These are phyloP conservation scores for Melanogaster broomeanus DNA, from an alignment of 768 basidiomycete genomes.

Conservation along the genomic window DNA sequence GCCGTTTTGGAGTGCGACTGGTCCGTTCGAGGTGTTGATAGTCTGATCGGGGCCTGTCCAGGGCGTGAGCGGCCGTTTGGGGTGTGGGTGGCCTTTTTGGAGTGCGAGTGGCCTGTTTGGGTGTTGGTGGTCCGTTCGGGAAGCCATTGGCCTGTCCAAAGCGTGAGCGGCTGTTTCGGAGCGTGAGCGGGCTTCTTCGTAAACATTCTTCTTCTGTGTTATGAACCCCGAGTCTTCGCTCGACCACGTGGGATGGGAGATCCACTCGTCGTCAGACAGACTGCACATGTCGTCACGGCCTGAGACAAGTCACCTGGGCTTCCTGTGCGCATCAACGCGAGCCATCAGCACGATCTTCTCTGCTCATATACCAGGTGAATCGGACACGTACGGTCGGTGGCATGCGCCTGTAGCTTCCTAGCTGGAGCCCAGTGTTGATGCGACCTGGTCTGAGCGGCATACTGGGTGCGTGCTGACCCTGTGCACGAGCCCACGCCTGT, in stretches of 20 bases:
- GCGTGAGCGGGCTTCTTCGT: conserved; percentile 95
- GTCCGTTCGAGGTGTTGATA: too few relatives aligned
- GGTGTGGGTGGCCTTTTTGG: too few relatives aligned
- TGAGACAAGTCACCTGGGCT: conserved; percentile 82
- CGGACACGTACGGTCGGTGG: conserved; percentile 67
- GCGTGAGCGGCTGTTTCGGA: too few relatives aligned
- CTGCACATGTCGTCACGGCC: conserved; percentile 97
- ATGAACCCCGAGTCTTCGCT: conserved; percentile 92
- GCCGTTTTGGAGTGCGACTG: too few relatives aligned
- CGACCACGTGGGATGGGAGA: conserved; percentile 94
- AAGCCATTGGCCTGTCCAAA: too few relatives aligned
- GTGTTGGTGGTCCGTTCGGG: too few relatives aligned
- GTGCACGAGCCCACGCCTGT: conserved; percentile 53
- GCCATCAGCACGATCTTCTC: neutral
- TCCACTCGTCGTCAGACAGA: conserved; percentile 98
- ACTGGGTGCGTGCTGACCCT: conserved; percentile 39
- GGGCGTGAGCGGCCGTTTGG: too few relatives aligned
- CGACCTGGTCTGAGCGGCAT: conserved; percentile 49
- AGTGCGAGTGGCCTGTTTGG: too few relatives aligned
- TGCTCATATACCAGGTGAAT: neutral
- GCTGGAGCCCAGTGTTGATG: conserved; percentile 67
- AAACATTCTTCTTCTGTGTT: conserved; percentile 91
- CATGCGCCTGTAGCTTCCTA: too few relatives aligned
- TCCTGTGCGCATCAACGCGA: conserved; percentile 51
- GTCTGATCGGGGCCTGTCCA: too few relatives aligned